Conservation (phyloP, 1,284 basidiomycete species). For the Ganoderma sp. region DNA sequence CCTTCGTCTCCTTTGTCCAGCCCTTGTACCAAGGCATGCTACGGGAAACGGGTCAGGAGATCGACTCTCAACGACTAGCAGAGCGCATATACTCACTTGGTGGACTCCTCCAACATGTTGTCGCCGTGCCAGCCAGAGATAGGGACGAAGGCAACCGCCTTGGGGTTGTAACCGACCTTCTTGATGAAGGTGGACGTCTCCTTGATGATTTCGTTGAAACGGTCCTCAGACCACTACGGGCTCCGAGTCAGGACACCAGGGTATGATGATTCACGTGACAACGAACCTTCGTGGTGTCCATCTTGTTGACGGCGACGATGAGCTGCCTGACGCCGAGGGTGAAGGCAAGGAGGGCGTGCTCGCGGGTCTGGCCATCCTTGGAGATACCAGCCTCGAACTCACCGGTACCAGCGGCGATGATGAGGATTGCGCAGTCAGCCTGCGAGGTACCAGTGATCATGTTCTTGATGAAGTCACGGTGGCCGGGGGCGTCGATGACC, state of each 20-base stretch:
- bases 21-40: conserved; percentile 99
- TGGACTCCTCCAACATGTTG: conserved; percentile 99
- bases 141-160: conserved; percentile 97
- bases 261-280: not conserved
- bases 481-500: conserved; percentile 99
- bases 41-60: conserved; percentile 31
- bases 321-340: conserved; percentile 99
- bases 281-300: conserved; percentile 94
- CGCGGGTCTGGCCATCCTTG: conserved; percentile 99
- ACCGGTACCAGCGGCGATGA: conserved; percentile 99
- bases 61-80: conserved; percentile 17
- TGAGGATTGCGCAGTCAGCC: conserved; percentile 99
- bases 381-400: conserved; percentile 99
- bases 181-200: conserved; percentile 99
- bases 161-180: conserved; percentile 99
- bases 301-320: conserved; percentile 99
- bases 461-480: conserved; percentile 99
- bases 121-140: conserved; percentile 99
- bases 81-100: conserved; percentile 66
- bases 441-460: conserved; percentile 99
- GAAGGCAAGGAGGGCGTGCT: conserved; percentile 99
- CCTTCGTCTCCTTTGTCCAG: conserved; percentile 96
- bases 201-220: conserved; percentile 99
- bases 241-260: not conserved
- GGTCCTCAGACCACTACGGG: conserved; percentile 93